Evolutionary conservation across 495 filamentous ascomycete species (phyloP), one percentile per base, ranked within the genome.

Genomic region (Xylaria venustula): DNA sequence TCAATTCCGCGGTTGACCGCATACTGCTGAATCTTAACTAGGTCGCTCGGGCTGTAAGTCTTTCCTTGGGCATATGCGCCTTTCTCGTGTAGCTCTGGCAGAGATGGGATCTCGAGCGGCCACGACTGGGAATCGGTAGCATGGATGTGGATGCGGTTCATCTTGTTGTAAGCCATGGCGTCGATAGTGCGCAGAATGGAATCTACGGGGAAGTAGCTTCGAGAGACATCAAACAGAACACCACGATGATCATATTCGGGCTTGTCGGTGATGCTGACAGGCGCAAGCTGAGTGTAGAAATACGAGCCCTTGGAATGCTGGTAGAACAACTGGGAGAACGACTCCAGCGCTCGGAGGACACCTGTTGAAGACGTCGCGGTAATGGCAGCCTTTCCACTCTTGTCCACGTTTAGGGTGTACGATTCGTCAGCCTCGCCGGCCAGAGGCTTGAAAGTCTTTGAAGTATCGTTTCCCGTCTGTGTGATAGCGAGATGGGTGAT

Each of bases 91-190:
- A 94, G 79, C 57, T 85, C 79, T 9, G 91, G 90, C 56, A 93
- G 68, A 6, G 87, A 67, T 2, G 89, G 88, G 57, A 93, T 88
- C 61, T 88, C 87, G 26, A 94, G 76, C 2, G 90, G 91, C 90
- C 90, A 94, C 7, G 88, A 89, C 69, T 94, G 90, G 22, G 88
- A 84, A 68, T 94, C 90, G 0, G 90, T 92, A 44, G 86, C 81
- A 73, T 94, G 90, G 23, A 92, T 70, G 72, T 93, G 90, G 42
- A 92, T 76, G 7, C 83, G 77, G 71, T 93, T 93, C 74, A 94
- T 80, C 77, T 94, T 93, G 76, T 86, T 91, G 81, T 80, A 88
- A 9, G 85, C 69, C 54, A 90, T 66, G 26, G 86, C 87, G 62
- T 93, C 90, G 64, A 94, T 88, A 36, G 82, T 88, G 50, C 85